phyloP scores from a whole-genome alignment of 2,329 filamentous ascomycete species.

The Exophiala spinifera region DNA sequence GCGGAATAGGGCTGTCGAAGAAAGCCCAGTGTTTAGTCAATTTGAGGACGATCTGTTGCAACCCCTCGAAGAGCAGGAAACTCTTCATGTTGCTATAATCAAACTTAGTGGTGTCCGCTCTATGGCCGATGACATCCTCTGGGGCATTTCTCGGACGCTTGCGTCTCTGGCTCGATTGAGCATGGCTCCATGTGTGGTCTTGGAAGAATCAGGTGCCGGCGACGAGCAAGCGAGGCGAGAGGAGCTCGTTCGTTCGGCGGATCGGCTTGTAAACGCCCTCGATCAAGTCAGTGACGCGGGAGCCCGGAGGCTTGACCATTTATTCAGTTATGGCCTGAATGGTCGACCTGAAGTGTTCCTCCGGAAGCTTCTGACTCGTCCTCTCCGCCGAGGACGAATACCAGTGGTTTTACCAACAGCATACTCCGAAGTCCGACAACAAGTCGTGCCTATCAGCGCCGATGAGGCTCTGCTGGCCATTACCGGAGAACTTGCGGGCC shows the following conservation, averaged over 20 bases:
- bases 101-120: slow-evolving; percentile 74
- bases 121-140: slow-evolving; percentile 65
- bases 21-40: slow-evolving; percentile 60
- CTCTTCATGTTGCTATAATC: slow-evolving; percentile 75
- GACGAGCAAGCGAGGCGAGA: slow-evolving; percentile 44
- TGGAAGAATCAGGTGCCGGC: slow-evolving; percentile 52
- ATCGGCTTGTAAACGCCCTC: slow-evolving; percentile 71
- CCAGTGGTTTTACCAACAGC: slow-evolving; percentile 67
- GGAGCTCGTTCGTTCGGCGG: slow-evolving; percentile 60
- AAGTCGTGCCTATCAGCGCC: slow-evolving; percentile 49
- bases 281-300: slow-evolving; percentile 66
- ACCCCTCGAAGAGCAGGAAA: slow-evolving; percentile 41
- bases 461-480: slow-evolving; percentile 72
- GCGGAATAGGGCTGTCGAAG: slow-evolving; percentile 55
- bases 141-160: slow-evolving; percentile 77
- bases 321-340: slow-evolving; percentile 42
- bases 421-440: slow-evolving; percentile 52
- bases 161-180: slow-evolving; percentile 80
- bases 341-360: slow-evolving; percentile 38
- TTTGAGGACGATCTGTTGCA: slow-evolving; percentile 41
- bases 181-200: slow-evolving; percentile 74
- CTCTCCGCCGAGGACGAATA: slow-evolving; percentile 66
- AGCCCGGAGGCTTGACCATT: slow-evolving; percentile 64
- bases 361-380: slow-evolving; percentile 59
- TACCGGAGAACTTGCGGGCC: slow-evolving; percentile 69